Conservation (phyloP, 2,329 filamentous ascomycete species). For the Raffaelea albimanens region DNA sequence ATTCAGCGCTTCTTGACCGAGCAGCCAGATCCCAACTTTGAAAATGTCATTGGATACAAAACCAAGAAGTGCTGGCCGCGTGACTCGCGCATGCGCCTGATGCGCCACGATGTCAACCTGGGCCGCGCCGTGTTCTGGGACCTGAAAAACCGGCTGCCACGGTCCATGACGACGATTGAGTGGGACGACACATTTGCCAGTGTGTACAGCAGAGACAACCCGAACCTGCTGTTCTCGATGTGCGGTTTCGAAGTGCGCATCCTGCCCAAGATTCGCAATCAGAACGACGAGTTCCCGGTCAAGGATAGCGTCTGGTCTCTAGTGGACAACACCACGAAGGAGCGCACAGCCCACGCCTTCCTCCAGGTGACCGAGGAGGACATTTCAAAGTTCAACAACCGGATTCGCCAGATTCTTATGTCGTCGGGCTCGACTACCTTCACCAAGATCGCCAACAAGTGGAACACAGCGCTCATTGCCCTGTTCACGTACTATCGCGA, state of each 20-base stretch:
- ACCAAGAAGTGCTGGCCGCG: constrained; percentile 99
- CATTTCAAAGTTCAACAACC: constrained; percentile 97
- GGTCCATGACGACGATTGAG: constrained; percentile 93
- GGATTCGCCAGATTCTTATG: constrained; percentile 97
- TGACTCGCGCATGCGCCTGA: constrained; percentile 93
- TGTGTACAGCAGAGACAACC: constrained; percentile 96
- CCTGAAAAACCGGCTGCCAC: constrained; percentile 88
- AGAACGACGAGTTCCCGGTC: constrained; percentile 91
- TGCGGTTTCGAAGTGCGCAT: constrained; percentile 96
- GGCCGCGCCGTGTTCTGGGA: constrained; percentile 98
- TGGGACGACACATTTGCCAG: constrained; percentile 99
- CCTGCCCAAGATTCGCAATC: constrained; percentile 86
- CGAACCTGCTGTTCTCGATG: constrained; percentile 96
- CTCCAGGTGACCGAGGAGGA: constrained; percentile 96
- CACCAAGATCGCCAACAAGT: constrained; percentile 99
- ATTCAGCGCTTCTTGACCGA: constrained; percentile 98
- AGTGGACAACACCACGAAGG: constrained; percentile 92
- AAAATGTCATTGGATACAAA: constrained; percentile 97
- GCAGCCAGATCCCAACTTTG: constrained; percentile 96
- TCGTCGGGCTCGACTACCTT: constrained; percentile 98
- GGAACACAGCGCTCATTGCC: constrained; percentile 96
- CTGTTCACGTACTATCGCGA: constrained; percentile 98
- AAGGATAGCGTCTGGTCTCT: constrained; percentile 98
- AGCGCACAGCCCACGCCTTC: constrained; percentile 95
- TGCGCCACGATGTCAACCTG: constrained; percentile 97